Evolutionary conservation across 495 filamentous ascomycete species (phyloP).

Genomic region (Symbiotaphrina buchneri): DNA sequence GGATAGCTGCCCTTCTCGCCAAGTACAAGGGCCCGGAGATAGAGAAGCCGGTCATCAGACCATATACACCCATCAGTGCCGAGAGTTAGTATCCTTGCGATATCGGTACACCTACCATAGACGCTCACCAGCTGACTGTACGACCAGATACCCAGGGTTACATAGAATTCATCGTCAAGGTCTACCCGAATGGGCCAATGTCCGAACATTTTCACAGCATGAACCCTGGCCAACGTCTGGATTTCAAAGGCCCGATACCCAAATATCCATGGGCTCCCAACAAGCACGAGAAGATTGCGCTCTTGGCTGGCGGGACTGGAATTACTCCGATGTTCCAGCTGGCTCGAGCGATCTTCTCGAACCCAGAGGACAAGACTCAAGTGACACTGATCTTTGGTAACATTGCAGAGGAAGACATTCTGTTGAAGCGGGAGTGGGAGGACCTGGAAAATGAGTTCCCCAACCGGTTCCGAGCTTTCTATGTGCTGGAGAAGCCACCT

Average conservation of each 20-base stretch:
- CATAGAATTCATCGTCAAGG: slow-evolving; percentile 79
- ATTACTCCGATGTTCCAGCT: slow-evolving; percentile 94
- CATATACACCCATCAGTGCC: slow-evolving; percentile 82
- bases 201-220: slow-evolving; percentile 67
- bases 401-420: slow-evolving; percentile 63
- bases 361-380: slow-evolving; percentile 90
- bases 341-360: slow-evolving; percentile 66
- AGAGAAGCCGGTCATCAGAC: slow-evolving; percentile 68
- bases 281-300: slow-evolving; percentile 84
- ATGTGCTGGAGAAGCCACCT: slow-evolving; percentile 72
- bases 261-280: slow-evolving; percentile 86
- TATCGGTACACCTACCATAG: neutral
- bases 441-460: slow-evolving; percentile 80
- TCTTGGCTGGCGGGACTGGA: slow-evolving; percentile 87
- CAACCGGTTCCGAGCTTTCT: slow-evolving; percentile 80
- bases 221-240: slow-evolving; percentile 53
- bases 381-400: slow-evolving; percentile 89
- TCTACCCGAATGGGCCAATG: slow-evolving; percentile 80
- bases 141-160: slow-evolving; percentile 41
- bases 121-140: neutral
- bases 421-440: slow-evolving; percentile 63
- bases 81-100: slow-evolving; percentile 32
- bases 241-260: slow-evolving; percentile 84
- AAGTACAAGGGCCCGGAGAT: slow-evolving; percentile 59
- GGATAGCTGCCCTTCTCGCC: slow-evolving; percentile 51